A percentile compares a stretch with the other conserved stretches of the same genome.
phyloP scores from a whole-genome alignment of 2,329 filamentous ascomycete species.

The Fusarium torulosum region DNA sequence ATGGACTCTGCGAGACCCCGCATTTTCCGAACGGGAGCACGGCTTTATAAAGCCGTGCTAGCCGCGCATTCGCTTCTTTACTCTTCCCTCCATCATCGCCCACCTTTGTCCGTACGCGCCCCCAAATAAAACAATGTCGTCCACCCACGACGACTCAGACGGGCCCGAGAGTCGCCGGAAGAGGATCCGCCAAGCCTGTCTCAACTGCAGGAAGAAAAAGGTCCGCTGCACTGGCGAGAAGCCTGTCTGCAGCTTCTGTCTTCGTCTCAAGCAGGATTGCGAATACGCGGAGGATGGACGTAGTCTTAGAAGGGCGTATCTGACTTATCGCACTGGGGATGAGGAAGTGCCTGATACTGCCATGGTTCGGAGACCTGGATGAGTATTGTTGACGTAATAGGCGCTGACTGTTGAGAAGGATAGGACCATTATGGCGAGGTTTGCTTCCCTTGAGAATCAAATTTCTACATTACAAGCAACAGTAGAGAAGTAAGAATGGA shows the following conservation, averaged over 20 bases:
- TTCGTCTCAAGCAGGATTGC: conserved; percentile 10
- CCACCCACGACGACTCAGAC: conserved; percentile 19
- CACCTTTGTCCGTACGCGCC: not conserved
- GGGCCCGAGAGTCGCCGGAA: conserved; percentile 22
- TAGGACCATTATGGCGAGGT: conserved; percentile 7
- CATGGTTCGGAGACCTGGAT: not conserved
- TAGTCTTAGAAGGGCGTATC: not conserved
- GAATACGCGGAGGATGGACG: conserved; percentile 25
- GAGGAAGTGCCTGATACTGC: not conserved
- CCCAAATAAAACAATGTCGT: conserved; percentile 9
- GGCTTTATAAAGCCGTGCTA: conserved; percentile 23
- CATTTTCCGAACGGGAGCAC: not conserved
- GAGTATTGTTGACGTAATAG: not conserved
- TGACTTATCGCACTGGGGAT: not conserved
- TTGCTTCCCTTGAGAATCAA: conserved; percentile 11
- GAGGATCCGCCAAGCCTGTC: conserved; percentile 26
- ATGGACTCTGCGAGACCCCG: not conserved
- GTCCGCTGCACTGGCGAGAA: conserved; percentile 27
- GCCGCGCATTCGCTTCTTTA: not conserved
- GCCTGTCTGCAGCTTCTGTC: conserved; percentile 24
- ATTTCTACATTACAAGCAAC: conserved; percentile 18
- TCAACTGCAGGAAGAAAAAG: conserved; percentile 28
- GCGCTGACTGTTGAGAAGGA: conserved; percentile 2
- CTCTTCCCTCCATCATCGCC: not conserved
- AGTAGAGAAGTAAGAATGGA: conserved; percentile 1